Evolutionary conservation across 176 grass and related monocot genomes (phyloP).

Genomic region (Ensete ventricosum): DNA sequence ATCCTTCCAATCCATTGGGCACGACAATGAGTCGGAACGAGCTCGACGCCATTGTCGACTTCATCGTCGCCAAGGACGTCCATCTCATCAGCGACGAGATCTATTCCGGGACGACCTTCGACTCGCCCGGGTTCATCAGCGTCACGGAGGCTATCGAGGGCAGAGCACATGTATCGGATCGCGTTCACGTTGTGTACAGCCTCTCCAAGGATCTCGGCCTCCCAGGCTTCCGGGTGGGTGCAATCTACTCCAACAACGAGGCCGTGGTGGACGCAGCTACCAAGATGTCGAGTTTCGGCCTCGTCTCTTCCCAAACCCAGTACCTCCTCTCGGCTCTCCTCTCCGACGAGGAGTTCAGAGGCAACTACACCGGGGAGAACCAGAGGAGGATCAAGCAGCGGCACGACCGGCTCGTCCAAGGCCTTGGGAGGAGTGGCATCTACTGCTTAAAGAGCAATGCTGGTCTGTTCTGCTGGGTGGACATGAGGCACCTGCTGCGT

Average conservation of each 20-base stretch:
- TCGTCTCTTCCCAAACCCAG: constrained; percentile 25
- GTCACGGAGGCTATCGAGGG: constrained; percentile 47
- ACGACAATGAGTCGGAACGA: constrained; percentile 34
- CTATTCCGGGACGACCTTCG: constrained; percentile 66
- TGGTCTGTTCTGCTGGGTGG: constrained; percentile 85
- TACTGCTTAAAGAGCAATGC: constrained; percentile 57
- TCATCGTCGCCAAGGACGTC: no score
- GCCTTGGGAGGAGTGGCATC: constrained; percentile 36
- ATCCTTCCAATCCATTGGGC: constrained; percentile 6
- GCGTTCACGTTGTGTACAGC: constrained; percentile 55
- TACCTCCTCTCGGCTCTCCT: constrained; percentile 50
- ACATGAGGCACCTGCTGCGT: constrained; percentile 56
- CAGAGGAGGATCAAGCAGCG: constrained; percentile 51
- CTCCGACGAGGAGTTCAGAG: constrained; percentile 47
- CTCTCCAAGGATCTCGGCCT: no score
- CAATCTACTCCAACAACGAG: constrained; percentile 65
- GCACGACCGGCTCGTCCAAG: constrained; percentile 41
- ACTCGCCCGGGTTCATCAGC: constrained; percentile 52
- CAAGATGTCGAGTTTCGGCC: constrained; percentile 95
- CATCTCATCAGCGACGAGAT: neutral
- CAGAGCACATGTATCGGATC: neutral
- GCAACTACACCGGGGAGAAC: constrained; percentile 48
- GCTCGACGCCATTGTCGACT: constrained; percentile 22
- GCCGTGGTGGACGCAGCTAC: constrained; percentile 60
- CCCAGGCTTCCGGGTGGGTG: constrained; percentile 49